Conservation (phyloP, 2,329 filamentous ascomycete genomes). For the Aureobasidium sp. region DNA sequence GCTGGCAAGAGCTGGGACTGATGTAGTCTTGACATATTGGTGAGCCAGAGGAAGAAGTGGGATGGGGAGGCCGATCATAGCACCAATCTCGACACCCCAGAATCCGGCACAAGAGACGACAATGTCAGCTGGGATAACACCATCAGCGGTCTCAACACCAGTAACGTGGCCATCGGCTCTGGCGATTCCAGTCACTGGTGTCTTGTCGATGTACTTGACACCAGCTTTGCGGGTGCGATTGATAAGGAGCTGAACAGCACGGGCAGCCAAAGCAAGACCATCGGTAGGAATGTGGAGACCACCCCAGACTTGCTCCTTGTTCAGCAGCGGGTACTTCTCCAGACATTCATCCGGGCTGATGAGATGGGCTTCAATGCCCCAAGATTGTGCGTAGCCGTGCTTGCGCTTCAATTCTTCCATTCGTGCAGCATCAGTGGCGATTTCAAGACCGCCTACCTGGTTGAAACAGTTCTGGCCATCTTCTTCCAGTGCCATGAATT, state of each 20-base stretch:
- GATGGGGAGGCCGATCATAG: constrained; percentile 52
- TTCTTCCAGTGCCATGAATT: constrained; percentile 48
- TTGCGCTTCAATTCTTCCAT: constrained; percentile 57
- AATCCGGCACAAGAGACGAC: constrained; percentile 58
- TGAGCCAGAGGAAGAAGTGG: constrained; percentile 56
- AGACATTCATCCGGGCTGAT: constrained; percentile 48
- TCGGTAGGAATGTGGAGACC: constrained; percentile 56
- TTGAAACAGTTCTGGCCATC: constrained; percentile 52
- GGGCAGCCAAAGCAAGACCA: constrained; percentile 54
- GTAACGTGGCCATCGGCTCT: constrained; percentile 45
- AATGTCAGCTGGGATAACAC: constrained; percentile 51
- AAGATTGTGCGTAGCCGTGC: constrained; percentile 54
- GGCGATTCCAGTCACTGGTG: constrained; percentile 53
- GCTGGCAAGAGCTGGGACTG: constrained; percentile 40
- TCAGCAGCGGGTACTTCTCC: constrained; percentile 49
- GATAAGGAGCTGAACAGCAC: constrained; percentile 56
- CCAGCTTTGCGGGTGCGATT: constrained; percentile 51
- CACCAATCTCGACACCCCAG: constrained; percentile 59
- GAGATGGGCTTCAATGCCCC: constrained; percentile 52
- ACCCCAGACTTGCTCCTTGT: constrained; percentile 48
- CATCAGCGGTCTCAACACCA: constrained; percentile 46
- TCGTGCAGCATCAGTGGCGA: constrained; percentile 54
- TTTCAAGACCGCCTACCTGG: constrained; percentile 55
- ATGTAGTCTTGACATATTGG: constrained; percentile 57
- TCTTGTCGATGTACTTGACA: constrained; percentile 51